phyloP scores from a whole-genome alignment of 2,329 filamentous ascomycete genomes.

The Fusarium bactridioides region DNA sequence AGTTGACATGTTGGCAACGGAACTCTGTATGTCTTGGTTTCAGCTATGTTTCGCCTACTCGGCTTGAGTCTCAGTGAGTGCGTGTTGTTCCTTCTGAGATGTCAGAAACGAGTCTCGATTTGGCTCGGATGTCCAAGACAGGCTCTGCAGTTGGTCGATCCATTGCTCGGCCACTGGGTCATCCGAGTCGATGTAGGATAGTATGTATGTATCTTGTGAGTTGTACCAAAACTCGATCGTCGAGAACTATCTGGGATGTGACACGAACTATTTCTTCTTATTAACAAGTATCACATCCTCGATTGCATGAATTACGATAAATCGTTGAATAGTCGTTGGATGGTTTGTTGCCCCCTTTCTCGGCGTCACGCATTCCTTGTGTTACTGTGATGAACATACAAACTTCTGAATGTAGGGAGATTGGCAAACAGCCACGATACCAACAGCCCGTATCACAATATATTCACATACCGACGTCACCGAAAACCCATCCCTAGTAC shows the following conservation, averaged over 20 bases:
- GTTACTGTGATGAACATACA: conserved; percentile 9
- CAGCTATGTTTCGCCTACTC: conserved; percentile 36
- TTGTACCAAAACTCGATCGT: not conserved
- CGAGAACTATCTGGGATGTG: not conserved
- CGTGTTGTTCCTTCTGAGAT: conserved; percentile 16
- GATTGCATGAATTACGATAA: not conserved
- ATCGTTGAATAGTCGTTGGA: not conserved
- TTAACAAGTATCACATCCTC: not conserved
- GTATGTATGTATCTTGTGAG: not conserved
- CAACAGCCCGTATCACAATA: conserved; percentile 10
- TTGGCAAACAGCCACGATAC: conserved; percentile 33
- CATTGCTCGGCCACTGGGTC: not conserved
- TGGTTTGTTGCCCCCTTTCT: conserved; percentile 13
- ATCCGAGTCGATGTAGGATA: conserved; percentile 29
- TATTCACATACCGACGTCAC: conserved; percentile 25
- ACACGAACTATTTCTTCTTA: not conserved
- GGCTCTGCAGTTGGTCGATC: not conserved
- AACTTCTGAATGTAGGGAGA: conserved; percentile 8
- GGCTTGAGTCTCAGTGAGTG: conserved; percentile 4
- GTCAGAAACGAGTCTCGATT: conserved; percentile 13
- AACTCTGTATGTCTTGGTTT: conserved; percentile 25
- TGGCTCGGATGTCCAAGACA: conserved; percentile 23
- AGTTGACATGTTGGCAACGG: conserved; percentile 12
- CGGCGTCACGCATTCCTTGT: conserved; percentile 31
- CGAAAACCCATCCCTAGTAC: not conserved